phyloP scores from a whole-genome alignment of 352 stramenopile genomes.

The Phytophthora brassicae region DNA sequence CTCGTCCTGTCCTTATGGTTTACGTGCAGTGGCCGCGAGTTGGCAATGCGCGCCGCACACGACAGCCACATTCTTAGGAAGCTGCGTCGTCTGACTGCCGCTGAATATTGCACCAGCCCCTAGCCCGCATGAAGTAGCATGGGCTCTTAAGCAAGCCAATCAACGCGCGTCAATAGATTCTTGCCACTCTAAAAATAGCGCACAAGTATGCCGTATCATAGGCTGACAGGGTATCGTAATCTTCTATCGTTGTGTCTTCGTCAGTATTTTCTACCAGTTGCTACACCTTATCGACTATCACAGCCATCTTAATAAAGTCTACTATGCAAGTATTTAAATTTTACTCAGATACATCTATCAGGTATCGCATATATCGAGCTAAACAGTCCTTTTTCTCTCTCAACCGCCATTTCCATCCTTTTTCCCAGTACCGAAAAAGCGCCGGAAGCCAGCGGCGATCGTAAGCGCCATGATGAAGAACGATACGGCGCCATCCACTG shows the following conservation, averaged over 20 bases:
- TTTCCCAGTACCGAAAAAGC: background rate
- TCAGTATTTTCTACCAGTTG: background rate
- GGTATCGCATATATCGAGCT: background rate
- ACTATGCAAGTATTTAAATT: background rate
- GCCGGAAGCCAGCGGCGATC: background rate
- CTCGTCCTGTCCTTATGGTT: too few relatives aligned
- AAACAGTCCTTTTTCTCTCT: constrained; percentile 1
- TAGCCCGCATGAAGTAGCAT: background rate
- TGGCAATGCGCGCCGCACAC: constrained; percentile 1
- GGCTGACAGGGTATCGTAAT: background rate
- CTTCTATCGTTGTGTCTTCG: constrained; percentile 4
- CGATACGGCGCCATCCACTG: constrained; percentile 9
- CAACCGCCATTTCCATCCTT: constrained; percentile 27
- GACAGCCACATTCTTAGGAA: background rate
- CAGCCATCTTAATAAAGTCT: background rate
- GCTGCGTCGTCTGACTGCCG: constrained; percentile 9
- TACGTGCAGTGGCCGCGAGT: background rate
- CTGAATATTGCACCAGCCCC: constrained; percentile 16
- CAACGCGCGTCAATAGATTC: background rate
- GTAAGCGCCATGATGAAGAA: constrained; percentile 20
- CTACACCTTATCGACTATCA: background rate
- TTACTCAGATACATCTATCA: background rate
- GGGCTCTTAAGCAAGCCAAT: background rate
- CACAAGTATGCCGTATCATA: background rate
- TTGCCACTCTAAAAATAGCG: background rate